Evolutionary conservation across 1,284 basidiomycete genomes (phyloP), one percentile per base, ranked within the genome.

Genomic region (Ustilago tritici): DNA sequence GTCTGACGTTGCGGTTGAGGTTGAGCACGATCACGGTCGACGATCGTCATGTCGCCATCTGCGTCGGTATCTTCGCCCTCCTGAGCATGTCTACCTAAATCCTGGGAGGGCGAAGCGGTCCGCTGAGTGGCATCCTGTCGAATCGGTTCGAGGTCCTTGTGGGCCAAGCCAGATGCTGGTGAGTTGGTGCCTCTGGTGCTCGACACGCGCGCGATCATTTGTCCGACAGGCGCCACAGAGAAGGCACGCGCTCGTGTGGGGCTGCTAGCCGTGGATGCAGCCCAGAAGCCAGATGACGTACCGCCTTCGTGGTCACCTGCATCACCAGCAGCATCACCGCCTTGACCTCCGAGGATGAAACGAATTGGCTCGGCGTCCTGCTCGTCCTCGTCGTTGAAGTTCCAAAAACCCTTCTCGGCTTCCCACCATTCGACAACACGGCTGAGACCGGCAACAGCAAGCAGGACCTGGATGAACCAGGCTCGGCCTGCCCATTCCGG

Each of bases 361-460:
- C 71, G 65, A 40, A 82, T 76, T 11, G 82, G 79, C 60, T 83
- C 91, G 8, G 70, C 76, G 68, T 89, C 88, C 56, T 79, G 75
- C 47, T 87, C 87, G 61, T 95, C 93, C 38, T 95, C 93, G 70
- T 96, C 95, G 84, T 95, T 93, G 84, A 98, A 98, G 84, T 98
- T 98, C 97, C 97, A 99, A 87, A 99, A 99, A 75, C 95, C 94
- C 84, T 96, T 96, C 88, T 99, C 97, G n/a, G 96, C 96, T 55
- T 98, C 95, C 96, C 96, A 99, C 97, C 97, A 99, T 84, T 99
- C 97, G 68, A 98, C 92, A 34, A 99, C 96, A 65, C 97, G 93
- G 86, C 92, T 94, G 69, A 99, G 91, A 80, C 93, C 94, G 49
- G 97, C 97, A 56, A 99, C 92, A n/a, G 97, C 95, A 61, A 99